phyloP scores from a whole-genome alignment of 2,329 filamentous ascomycete genomes.

The Aspergillus niger region DNA sequence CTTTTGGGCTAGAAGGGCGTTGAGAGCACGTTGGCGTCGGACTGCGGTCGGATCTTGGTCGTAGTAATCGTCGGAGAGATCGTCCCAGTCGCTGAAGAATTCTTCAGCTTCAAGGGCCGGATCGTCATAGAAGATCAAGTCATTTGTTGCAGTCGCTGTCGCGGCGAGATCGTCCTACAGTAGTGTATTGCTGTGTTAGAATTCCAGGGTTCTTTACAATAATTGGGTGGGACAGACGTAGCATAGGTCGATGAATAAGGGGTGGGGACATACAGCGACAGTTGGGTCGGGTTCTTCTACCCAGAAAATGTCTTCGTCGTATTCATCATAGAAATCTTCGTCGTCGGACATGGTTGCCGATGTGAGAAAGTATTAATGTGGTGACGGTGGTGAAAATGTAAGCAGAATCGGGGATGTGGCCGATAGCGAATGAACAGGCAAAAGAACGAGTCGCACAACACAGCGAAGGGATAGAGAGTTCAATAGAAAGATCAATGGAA shows the following conservation, averaged over 20 bases:
- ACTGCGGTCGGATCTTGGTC: conserved; percentile 45
- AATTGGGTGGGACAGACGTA: neutral
- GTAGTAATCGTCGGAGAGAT: conserved; percentile 49
- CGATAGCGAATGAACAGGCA: conserved; percentile 1
- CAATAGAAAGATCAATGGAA: neutral
- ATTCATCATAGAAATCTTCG: conserved; percentile 40
- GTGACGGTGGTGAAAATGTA: neutral
- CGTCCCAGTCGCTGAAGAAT: conserved; percentile 49
- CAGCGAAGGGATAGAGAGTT: neutral
- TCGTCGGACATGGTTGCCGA: conserved; percentile 41
- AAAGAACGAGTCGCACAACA: neutral
- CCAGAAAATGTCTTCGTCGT: conserved; percentile 39
- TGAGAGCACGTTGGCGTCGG: conserved; percentile 23
- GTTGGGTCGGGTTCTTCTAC: conserved; percentile 39
- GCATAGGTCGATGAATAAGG: neutral
- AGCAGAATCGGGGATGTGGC: neutral
- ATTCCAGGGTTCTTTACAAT: neutral
- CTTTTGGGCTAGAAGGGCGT: conserved; percentile 2
- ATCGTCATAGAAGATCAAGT: conserved; percentile 44
- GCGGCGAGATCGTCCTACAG: conserved; percentile 47
- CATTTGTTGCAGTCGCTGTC: conserved; percentile 42
- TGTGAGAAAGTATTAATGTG: neutral
- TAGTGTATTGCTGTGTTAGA: conserved; percentile 9
- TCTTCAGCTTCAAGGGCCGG: conserved; percentile 42
- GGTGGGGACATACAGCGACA: conserved; percentile 33